Conservation (phyloP, 2,329 filamentous ascomycete species). For the Coniosporium tulheliwenetii region DNA sequence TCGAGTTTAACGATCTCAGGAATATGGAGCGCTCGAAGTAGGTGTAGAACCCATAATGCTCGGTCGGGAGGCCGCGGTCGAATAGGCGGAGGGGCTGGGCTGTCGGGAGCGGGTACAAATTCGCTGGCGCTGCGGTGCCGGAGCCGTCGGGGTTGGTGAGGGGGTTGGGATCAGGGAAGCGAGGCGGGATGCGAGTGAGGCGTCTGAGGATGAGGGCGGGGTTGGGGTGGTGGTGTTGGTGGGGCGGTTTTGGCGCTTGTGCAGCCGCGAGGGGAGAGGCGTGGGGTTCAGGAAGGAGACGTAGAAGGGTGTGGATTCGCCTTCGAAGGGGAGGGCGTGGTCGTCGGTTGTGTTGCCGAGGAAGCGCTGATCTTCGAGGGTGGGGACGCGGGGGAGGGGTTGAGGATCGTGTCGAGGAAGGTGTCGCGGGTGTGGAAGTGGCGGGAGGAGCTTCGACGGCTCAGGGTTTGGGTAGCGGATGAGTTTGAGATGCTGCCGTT, state of each 20-base stretch:
- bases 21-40: conserved; percentile 85
- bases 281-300: conserved; percentile 47
- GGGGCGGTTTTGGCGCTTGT: conserved; percentile 15
- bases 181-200: conserved; percentile 10
- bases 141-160: conserved; percentile 50
- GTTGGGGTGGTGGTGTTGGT: conserved; percentile 10
- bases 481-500: conserved; percentile 30
- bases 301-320: conserved; percentile 80
- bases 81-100: conserved; percentile 70
- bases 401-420: conserved; percentile 18
- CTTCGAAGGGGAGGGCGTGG: conserved; percentile 54
- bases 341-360: conserved; percentile 75
- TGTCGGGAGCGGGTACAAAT: conserved; percentile 52
- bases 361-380: conserved; percentile 59
- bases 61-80: conserved; percentile 62
- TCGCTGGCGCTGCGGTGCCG: conserved; percentile 56
- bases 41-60: conserved; percentile 89
- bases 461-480: neutral
- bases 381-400: conserved; percentile 39
- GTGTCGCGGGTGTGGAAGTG: conserved; percentile 9
- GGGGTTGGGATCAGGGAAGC: conserved; percentile 47
- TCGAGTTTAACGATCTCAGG: conserved; percentile 43
- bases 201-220: conserved; percentile 17
- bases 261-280: conserved; percentile 12
- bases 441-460: conserved; percentile 10